A percentile compares a stretch with the other conserved stretches of the same genome.
Evolutionary conservation across 257 asterid genomes (phyloP).

Genomic region (Solanum chmielewskii): DNA sequence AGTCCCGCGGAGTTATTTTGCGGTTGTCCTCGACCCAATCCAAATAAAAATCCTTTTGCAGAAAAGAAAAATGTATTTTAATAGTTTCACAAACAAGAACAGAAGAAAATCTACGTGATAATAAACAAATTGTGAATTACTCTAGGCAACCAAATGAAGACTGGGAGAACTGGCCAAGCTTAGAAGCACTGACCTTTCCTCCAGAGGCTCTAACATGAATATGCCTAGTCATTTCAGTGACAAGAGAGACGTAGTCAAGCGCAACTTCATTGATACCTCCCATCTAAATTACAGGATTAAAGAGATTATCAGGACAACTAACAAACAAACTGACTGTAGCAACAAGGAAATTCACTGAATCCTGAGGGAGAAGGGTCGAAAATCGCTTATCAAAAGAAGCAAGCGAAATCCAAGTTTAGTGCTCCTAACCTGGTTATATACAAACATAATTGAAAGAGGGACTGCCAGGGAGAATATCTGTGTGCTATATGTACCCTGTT

Average conservation of each 20-base stretch:
- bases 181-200: constrained; percentile 71
- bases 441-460: constrained; percentile 88
- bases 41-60: constrained; percentile 81
- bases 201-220: constrained; percentile 93
- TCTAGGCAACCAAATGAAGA: constrained; percentile 96
- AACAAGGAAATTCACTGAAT: background rate
- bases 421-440: constrained; percentile 79
- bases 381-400: background rate
- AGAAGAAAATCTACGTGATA: background rate
- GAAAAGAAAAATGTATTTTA: background rate
- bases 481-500: constrained; percentile 95
- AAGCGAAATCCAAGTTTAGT: background rate
- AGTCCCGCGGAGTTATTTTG: constrained; percentile 55
- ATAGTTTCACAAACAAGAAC: background rate
- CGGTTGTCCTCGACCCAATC: constrained; percentile 76
- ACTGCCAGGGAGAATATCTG: constrained; percentile 98
- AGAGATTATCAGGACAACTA: background rate
- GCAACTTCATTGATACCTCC: constrained; percentile 99
- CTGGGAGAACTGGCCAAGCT: constrained; percentile 95
- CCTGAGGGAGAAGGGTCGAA: background rate
- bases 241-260: constrained; percentile 92
- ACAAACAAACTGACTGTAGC: background rate
- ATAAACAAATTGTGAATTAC: constrained; percentile 25
- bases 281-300: constrained; percentile 43
- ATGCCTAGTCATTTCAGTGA: constrained; percentile 98